phyloP scores from a whole-genome alignment of 805 yeast genomes.

The Sugiyamaella qingdaonensis region DNA sequence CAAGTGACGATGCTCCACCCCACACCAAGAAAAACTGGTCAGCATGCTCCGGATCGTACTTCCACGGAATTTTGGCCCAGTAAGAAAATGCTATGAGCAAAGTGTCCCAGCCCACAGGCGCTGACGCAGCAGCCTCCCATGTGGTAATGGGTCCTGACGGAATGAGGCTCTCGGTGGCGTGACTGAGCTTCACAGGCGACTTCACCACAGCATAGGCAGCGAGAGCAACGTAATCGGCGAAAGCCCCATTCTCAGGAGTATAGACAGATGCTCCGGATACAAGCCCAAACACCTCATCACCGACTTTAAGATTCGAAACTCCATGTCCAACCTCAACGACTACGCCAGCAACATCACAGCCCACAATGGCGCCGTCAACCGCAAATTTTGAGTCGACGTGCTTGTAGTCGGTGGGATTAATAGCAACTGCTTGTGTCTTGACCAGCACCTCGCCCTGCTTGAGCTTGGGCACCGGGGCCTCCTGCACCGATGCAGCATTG shows the following conservation, averaged over 20 bases:
- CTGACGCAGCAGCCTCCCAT: constrained; percentile 62
- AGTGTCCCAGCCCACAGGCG: constrained; percentile 52
- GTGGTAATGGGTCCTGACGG: constrained; percentile 41
- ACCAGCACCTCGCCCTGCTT: constrained; percentile 9
- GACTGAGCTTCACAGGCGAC: constrained; percentile 22
- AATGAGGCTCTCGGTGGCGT: constrained; percentile 25
- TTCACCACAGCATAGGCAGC: constrained; percentile 36
- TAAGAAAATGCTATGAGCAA: constrained; percentile 39
- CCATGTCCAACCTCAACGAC: constrained; percentile 8
- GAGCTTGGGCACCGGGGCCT: constrained; percentile 6
- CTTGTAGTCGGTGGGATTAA: constrained; percentile 42
- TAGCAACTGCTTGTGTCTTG: constrained; percentile 13
- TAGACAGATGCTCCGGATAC: constrained; percentile 50
- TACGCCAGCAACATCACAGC: constrained; percentile 14
- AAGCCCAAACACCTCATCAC: constrained; percentile 54
- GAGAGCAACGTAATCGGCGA: constrained; percentile 49
- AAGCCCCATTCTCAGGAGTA: constrained; percentile 49
- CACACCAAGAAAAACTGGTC: constrained; percentile 25
- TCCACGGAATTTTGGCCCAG: constrained; percentile 31
- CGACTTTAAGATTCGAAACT: constrained; percentile 37
- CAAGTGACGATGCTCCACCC: constrained; percentile 62
- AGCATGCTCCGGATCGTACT: constrained; percentile 22
- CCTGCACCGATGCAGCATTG: constrained; percentile 4
- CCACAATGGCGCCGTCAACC: constrained; percentile 9
- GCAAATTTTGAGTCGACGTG: constrained; percentile 44